Evolutionary conservation across 257 asterid genomes (phyloP).

Genomic region (Nicotiana paniculata): DNA sequence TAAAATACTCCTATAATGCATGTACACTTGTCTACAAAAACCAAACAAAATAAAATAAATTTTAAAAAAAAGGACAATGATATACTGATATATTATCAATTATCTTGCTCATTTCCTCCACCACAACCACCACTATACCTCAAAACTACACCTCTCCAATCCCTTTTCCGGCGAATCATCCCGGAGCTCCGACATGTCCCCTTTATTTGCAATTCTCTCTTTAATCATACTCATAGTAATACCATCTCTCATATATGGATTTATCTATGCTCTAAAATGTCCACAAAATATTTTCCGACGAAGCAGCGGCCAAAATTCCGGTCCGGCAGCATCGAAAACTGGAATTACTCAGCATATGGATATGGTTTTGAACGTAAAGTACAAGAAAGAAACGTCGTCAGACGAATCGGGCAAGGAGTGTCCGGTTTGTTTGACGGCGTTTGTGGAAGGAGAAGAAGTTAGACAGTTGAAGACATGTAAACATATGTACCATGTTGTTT

Average conservation of each 20-base stretch:
- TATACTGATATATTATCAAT: background rate
- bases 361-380: constrained; percentile 18
- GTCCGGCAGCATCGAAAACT: background rate
- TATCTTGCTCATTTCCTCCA: constrained; percentile 22
- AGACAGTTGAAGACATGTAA: constrained; percentile 40
- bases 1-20: background rate
- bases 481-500: constrained; percentile 50
- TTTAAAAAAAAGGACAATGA: background rate
- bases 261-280: constrained; percentile 34
- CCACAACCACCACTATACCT: constrained; percentile 14
- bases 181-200: constrained; percentile 25
- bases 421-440: constrained; percentile 58
- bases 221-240: constrained; percentile 30
- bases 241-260: constrained; percentile 37
- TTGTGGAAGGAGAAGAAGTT: constrained; percentile 49
- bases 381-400: constrained; percentile 12
- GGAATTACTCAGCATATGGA: constrained; percentile 11
- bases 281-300: constrained; percentile 20
- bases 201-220: constrained; percentile 26
- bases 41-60: background rate
- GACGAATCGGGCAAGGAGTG: constrained; percentile 35
- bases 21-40: background rate
- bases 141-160: background rate
- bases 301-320: constrained; percentile 9
- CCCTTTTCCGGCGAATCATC: constrained; percentile 18